phyloP scores from a whole-genome alignment of 352 stramenopile genomes.

The Pseudoperonospora humuli region DNA sequence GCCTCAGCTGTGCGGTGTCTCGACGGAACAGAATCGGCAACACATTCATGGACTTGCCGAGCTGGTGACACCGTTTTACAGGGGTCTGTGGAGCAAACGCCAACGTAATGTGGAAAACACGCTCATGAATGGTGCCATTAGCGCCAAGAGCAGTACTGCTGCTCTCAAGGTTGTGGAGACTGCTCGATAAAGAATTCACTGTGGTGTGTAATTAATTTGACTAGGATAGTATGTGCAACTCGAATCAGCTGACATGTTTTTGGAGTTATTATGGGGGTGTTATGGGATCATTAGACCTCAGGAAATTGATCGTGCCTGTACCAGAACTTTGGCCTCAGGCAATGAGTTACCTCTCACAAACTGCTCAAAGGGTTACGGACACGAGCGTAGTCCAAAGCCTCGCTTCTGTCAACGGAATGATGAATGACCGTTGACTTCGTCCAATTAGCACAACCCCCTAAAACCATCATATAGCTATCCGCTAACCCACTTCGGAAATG shows the following conservation, averaged over 20 bases:
- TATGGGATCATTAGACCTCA: too few species aligned
- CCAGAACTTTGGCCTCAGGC: too few species aligned
- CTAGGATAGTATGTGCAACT: slow-evolving; percentile 18
- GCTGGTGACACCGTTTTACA: slow-evolving; percentile 34
- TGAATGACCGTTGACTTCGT: too few species aligned
- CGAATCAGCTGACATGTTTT: slow-evolving; percentile 1
- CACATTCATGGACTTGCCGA: slow-evolving; percentile 41
- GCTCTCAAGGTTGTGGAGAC: slow-evolving; percentile 11
- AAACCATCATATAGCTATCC: too few species aligned
- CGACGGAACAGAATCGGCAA: slow-evolving; percentile 30
- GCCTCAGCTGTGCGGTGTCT: slow-evolving; percentile 23
- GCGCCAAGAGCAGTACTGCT: slow-evolving; percentile 12
- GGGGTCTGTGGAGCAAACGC: slow-evolving; percentile 36
- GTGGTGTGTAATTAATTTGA: slow-evolving; percentile 22
- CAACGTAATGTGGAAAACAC: slow-evolving; percentile 42
- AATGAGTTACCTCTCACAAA: too few species aligned
- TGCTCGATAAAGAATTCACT: slow-evolving; percentile 3
- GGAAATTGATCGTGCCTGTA: too few species aligned
- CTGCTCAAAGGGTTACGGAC: too few species aligned
- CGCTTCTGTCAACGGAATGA: too few species aligned
- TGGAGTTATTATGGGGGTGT: neutral
- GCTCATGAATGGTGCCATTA: slow-evolving; percentile 40
- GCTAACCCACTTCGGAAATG: too few species aligned
- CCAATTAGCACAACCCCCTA: too few species aligned
- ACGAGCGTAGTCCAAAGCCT: too few species aligned